These are phyloP conservation scores for Kluyveromyces aestuarii DNA, from an alignment of 805 yeast genomes.

Conservation along the genomic window DNA sequence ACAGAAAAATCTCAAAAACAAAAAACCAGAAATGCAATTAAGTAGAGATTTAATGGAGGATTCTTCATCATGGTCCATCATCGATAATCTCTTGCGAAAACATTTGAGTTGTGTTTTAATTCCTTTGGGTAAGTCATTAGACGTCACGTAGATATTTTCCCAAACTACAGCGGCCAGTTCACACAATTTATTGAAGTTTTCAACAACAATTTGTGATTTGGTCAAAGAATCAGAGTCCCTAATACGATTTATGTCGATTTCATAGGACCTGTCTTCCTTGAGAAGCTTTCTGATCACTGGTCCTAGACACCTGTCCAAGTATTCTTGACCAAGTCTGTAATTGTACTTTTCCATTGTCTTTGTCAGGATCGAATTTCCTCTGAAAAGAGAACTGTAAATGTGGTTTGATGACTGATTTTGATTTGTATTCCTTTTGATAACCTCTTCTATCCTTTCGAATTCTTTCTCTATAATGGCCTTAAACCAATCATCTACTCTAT, in stretches of 20 bases:
- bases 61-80: conserved; percentile 43
- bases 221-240: conserved; percentile 26
- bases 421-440: conserved; percentile 13
- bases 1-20: conserved; percentile 77
- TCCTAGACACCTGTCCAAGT: conserved; percentile 64
- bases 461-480: conserved; percentile 60
- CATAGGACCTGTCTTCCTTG: conserved; percentile 49
- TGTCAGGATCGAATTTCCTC: conserved; percentile 80
- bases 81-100: conserved; percentile 55
- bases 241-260: conserved; percentile 67
- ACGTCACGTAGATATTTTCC: conserved; percentile 53
- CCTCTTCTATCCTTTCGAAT: conserved; percentile 31
- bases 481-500: conserved; percentile 66
- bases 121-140: conserved; percentile 65
- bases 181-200: conserved; percentile 41
- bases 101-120: conserved; percentile 56
- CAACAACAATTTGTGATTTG: conserved; percentile 34
- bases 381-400: conserved; percentile 55
- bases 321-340: conserved; percentile 69
- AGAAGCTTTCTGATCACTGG: conserved; percentile 50
- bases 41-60: conserved; percentile 40
- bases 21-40: conserved; percentile 73
- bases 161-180: conserved; percentile 52
- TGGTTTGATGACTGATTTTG: conserved; percentile 19
- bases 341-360: conserved; percentile 73